phyloP scores from a whole-genome alignment of 2,329 filamentous ascomycete genomes.

The Pleochaeta shiraiana region DNA sequence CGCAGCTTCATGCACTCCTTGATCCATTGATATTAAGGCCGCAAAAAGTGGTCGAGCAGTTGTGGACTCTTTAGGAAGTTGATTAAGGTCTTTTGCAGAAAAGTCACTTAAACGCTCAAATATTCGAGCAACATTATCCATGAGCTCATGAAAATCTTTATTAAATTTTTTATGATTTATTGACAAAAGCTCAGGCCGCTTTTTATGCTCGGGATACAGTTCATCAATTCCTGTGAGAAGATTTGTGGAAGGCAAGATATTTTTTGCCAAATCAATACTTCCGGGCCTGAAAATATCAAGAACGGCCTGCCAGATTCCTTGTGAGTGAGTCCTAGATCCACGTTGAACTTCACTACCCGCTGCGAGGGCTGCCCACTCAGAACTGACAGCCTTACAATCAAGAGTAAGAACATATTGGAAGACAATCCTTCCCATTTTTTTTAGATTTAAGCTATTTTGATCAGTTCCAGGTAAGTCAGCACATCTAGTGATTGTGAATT shows the following conservation, averaged over 20 bases:
- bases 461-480: slow-evolving; percentile 24
- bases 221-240: slow-evolving; percentile 56
- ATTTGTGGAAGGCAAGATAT: slow-evolving; percentile 36
- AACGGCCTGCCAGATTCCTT: slow-evolving; percentile 59
- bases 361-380: slow-evolving; percentile 45
- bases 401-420: slow-evolving; percentile 44
- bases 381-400: slow-evolving; percentile 46
- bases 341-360: slow-evolving; percentile 34
- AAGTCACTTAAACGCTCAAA: slow-evolving; percentile 66
- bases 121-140: slow-evolving; percentile 44
- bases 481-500: slow-evolving; percentile 33
- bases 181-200: slow-evolving; percentile 20
- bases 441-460: slow-evolving; percentile 26
- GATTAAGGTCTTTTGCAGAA: slow-evolving; percentile 40
- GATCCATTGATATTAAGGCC: slow-evolving; percentile 60
- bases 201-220: slow-evolving; percentile 24
- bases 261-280: slow-evolving; percentile 49
- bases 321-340: slow-evolving; percentile 45
- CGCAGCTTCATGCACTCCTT: slow-evolving; percentile 56
- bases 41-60: slow-evolving; percentile 57
- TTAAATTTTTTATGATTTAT: slow-evolving; percentile 57
- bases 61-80: slow-evolving; percentile 43
- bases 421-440: slow-evolving; percentile 36
- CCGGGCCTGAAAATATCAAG: slow-evolving; percentile 43
- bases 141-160: slow-evolving; percentile 38